Evolutionary conservation across 345 rosid species (phyloP), one percentile per base, ranked within the genome.

Genomic region (Moringa oleifera): DNA sequence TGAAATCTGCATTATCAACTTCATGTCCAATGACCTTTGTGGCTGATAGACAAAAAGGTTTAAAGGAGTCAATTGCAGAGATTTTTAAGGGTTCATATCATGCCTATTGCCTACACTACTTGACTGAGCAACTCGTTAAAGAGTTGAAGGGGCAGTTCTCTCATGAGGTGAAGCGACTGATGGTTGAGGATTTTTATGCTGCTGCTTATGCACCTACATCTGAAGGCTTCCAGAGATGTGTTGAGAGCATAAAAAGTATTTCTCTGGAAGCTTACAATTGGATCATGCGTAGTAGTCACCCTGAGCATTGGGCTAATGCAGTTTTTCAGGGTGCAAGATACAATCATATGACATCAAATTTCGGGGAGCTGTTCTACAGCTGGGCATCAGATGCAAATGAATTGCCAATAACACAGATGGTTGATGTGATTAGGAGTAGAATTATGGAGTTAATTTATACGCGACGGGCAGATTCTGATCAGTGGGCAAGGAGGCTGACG

Each of bases 141-240:
- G 90, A 89, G 69, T 71, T 90, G 85, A 90, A 88, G 81, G 96
- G 91, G 57, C 91, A 85, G 53, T 84, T 93, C 79, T 90, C 98
- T 28, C 98, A 83, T 47, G 96, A 90, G 72, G 88, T 87, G 67
- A 93, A 84, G 75, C 79, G 90, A 41, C 74, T 93, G 24, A 77
- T 93, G 65, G 71, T 93, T 47, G 91, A 93, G 36, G 96, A 93
- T 64, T 80, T 93, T 11, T 81, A 83, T 71, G 60, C 82, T 21
- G 97, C 96, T 19, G 96, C 97, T 20, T 81, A 71, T 46, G 95
- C 90, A 0, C 74, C 86, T 0, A 85, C 70, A 56, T 79, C 83
- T 6, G 96, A 88, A 49, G 68, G 66, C 18, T 93, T 93, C 46
- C 87, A 88, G 47, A 77, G 79, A 54, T 76, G 75, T 57, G 65